phyloP scores from a whole-genome alignment of 108 stramenopile genomes.

The Cylindrotheca closterium region DNA sequence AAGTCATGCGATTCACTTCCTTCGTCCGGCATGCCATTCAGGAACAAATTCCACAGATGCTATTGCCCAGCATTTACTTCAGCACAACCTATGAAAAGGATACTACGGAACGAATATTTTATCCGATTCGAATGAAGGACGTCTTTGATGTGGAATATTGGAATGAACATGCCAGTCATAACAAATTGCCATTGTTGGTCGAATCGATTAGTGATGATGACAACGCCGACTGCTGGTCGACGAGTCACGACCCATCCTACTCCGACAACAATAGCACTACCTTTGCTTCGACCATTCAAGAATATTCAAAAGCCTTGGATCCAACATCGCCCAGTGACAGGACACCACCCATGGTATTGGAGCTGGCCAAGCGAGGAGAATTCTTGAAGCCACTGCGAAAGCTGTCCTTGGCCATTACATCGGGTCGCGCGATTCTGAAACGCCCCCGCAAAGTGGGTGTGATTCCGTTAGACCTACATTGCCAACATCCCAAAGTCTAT shows the following conservation, averaged over 20 bases:
- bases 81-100: neutral
- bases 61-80: conserved; percentile 61
- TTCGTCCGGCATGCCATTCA: conserved; percentile 44
- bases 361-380: conserved; percentile 1
- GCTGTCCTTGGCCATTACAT: neutral
- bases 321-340: neutral
- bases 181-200: conserved; percentile 29
- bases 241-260: neutral
- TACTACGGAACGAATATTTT: conserved; percentile 5
- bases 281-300: neutral
- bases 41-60: conserved; percentile 38
- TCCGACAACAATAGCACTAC: neutral
- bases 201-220: conserved; percentile 9
- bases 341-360: conserved; percentile 8
- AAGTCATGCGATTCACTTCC: conserved; percentile 69
- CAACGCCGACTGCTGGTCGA: conserved; percentile 17
- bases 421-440: neutral
- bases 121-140: conserved; percentile 52
- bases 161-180: conserved; percentile 35
- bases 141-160: conserved; percentile 73
- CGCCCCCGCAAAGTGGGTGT: conserved; percentile 14
- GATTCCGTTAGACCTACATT: conserved; percentile 20
- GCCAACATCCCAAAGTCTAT: conserved; percentile 31
- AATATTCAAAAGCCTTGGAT: neutral
- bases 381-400: conserved; percentile 26